Percentiles rank a stretch among this genome's conserved stretches.
Evolutionary conservation across 1,139 yeast species (phyloP).

Genomic region (Wickerhamomyces sp.): DNA sequence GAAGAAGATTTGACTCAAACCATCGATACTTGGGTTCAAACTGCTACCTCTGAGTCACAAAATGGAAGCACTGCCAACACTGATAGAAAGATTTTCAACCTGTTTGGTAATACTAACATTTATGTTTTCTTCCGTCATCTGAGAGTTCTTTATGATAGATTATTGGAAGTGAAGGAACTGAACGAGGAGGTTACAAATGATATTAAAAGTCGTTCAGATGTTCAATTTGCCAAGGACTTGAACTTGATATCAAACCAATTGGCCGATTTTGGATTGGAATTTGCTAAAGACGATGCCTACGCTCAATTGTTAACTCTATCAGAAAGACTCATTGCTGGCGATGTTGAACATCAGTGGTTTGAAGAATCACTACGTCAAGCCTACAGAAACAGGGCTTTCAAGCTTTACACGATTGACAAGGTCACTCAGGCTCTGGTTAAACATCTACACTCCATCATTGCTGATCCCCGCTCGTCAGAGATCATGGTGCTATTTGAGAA

Average conservation of each 20-base stretch:
- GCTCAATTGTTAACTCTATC: conserved; percentile 68
- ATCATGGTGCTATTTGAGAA: conserved; percentile 75
- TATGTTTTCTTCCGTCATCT: conserved; percentile 88
- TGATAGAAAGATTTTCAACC: conserved; percentile 49
- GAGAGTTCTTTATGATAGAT: conserved; percentile 74
- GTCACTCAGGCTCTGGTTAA: conserved; percentile 87
- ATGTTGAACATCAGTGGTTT: conserved; percentile 90
- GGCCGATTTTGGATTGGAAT: conserved; percentile 69
- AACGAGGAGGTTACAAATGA: conserved; percentile 67
- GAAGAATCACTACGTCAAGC: conserved; percentile 96
- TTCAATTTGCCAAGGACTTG: conserved; percentile 85
- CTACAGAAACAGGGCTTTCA: conserved; percentile 88
- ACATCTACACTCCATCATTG: conserved; percentile 74
- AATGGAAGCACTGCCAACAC: conserved; percentile 27
- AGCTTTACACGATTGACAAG: conserved; percentile 88
- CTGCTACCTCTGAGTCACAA: conserved; percentile 24
- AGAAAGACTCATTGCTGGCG: conserved; percentile 80
- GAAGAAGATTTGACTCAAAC: conserved; percentile 43
- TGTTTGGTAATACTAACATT: conserved; percentile 87
- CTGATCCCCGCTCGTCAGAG: conserved; percentile 80
- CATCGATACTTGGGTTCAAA: conserved; percentile 54
- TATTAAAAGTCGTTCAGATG: conserved; percentile 56
- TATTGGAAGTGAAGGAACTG: conserved; percentile 69
- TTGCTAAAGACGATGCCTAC: conserved; percentile 70
- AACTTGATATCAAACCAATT: conserved; percentile 78